phyloP scores from a whole-genome alignment of 495 filamentous ascomycete genomes.

The Coniosporium apollinis region DNA sequence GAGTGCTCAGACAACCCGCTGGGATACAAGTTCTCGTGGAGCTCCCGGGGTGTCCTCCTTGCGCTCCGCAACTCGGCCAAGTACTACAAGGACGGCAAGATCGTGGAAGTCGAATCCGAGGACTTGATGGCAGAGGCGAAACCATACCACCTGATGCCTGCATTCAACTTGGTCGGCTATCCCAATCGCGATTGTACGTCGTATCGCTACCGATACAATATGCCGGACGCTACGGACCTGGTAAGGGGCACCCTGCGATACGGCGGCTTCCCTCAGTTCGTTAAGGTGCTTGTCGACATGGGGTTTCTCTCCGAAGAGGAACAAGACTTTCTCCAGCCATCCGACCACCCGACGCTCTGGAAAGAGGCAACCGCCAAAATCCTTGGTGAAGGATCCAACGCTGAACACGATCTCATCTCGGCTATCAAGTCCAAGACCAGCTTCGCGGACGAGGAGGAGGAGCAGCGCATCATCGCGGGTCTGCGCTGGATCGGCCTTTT shows the following conservation, averaged over 20 bases:
- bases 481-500: conserved; percentile 81
- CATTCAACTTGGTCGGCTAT: conserved; percentile 83
- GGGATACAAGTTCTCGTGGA: conserved; percentile 80
- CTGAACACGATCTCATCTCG: conserved; percentile 46
- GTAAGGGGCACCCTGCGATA: conserved; percentile 67
- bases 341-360: conserved; percentile 43
- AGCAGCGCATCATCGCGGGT: conserved; percentile 56
- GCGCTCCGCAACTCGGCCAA: conserved; percentile 74
- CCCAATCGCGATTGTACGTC: conserved; percentile 80
- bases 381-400: conserved; percentile 43
- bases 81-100: conserved; percentile 64
- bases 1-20: conserved; percentile 81
- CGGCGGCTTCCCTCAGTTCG: conserved; percentile 73
- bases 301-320: conserved; percentile 61
- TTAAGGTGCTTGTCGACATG: conserved; percentile 72
- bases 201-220: conserved; percentile 77
- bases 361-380: conserved; percentile 66
- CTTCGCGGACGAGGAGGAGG: conserved; percentile 56
- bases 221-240: conserved; percentile 68
- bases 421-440: conserved; percentile 60
- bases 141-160: conserved; percentile 79
- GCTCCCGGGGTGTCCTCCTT: conserved; percentile 66
- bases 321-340: conserved; percentile 37
- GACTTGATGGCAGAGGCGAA: conserved; percentile 78
- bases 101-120: conserved; percentile 24